Evolutionary conservation across 2,329 filamentous ascomycete genomes (phyloP).

Genomic region (Aspergillus hiratsukae): DNA sequence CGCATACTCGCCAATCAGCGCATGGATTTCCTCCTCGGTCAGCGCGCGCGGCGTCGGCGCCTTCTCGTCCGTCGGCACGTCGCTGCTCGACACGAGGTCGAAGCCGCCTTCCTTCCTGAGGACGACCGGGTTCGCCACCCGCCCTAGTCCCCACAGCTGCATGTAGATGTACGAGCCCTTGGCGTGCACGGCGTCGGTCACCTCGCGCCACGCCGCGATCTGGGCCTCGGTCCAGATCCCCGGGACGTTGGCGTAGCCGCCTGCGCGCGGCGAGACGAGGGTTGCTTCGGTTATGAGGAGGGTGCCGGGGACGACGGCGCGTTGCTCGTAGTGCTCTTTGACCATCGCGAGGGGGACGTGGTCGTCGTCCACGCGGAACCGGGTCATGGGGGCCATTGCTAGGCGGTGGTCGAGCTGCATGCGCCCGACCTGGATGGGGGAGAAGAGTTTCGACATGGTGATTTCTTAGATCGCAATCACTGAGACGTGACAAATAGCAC

Average conservation of each 20-base stretch:
- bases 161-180: constrained; percentile 58
- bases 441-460: constrained; percentile 27
- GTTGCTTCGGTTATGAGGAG: constrained; percentile 58
- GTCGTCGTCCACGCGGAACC: constrained; percentile 48
- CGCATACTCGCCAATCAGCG: constrained; percentile 40
- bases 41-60: constrained; percentile 28
- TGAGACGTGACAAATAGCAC: neutral
- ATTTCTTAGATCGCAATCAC: neutral
- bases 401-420: constrained; percentile 44
- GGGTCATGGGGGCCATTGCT: constrained; percentile 56
- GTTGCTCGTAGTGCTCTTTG: constrained; percentile 52
- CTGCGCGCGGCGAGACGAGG: constrained; percentile 45
- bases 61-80: constrained; percentile 14
- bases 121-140: constrained; percentile 44
- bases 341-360: constrained; percentile 45
- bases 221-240: constrained; percentile 57
- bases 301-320: constrained; percentile 50
- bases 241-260: constrained; percentile 50
- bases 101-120: constrained; percentile 11
- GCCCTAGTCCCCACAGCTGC: constrained; percentile 61
- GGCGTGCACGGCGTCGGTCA: constrained; percentile 60
- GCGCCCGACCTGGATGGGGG: constrained; percentile 40
- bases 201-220: constrained; percentile 55
- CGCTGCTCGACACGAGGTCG: constrained; percentile 21
- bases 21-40: constrained; percentile 41